Conservation (phyloP, 2,329 filamentous ascomycete species). For the Trichoderma afroharzianum region DNA sequence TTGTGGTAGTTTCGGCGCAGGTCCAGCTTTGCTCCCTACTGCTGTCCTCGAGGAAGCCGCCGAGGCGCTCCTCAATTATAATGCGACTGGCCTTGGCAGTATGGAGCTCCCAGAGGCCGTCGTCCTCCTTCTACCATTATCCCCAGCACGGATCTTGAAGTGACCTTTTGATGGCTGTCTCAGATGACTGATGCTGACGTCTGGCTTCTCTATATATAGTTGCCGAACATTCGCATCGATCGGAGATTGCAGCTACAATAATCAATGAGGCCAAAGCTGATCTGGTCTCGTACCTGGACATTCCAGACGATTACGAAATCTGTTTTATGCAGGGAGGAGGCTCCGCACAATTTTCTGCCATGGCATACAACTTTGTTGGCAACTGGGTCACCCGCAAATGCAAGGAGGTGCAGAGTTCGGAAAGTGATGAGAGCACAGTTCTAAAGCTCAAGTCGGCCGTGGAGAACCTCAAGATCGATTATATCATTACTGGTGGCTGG, state of each 20-base stretch:
- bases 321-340: slow-evolving; percentile 87
- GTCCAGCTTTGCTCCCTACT: slow-evolving; percentile 82
- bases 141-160: no score
- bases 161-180: no score
- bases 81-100: slow-evolving; percentile 66
- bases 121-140: no score
- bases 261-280: slow-evolving; percentile 74
- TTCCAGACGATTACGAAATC: slow-evolving; percentile 82
- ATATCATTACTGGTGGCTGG: slow-evolving; percentile 74
- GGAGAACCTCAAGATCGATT: slow-evolving; percentile 75
- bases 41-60: slow-evolving; percentile 74
- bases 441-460: background rate
- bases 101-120: no score
- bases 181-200: no score
- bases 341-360: slow-evolving; percentile 66
- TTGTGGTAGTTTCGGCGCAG: slow-evolving; percentile 65
- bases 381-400: background rate
- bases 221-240: slow-evolving; percentile 88
- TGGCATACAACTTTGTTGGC: background rate
- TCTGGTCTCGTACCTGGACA: slow-evolving; percentile 69
- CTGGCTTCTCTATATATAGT: no score
- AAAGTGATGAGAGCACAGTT: no score
- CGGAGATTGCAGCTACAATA: slow-evolving; percentile 71
- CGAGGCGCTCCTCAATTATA: slow-evolving; percentile 74
- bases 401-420: background rate